phyloP scores from a whole-genome alignment of 768 basidiomycete species.

The Termitomyces eurrhizus region DNA sequence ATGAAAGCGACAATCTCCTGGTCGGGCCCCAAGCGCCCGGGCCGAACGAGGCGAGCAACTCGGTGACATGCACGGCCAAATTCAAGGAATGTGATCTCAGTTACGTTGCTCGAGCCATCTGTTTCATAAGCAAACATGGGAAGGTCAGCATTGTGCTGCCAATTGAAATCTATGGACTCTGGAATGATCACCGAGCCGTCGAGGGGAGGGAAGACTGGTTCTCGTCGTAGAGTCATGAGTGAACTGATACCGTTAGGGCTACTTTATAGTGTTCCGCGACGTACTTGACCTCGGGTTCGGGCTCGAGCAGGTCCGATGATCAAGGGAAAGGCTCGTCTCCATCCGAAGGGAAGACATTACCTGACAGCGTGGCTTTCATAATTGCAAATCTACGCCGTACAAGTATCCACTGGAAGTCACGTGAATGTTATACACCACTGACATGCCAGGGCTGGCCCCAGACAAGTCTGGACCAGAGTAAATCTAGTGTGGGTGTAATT shows the following conservation, averaged over 20 bases:
- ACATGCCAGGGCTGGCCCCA: too few species aligned
- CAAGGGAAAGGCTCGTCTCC: too few species aligned
- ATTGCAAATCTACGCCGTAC: too few species aligned
- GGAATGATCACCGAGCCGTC: constrained; percentile 14
- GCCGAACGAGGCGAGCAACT: constrained; percentile 29
- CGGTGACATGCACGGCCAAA: constrained; percentile 38
- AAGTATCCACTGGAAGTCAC: too few species aligned
- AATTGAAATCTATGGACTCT: constrained; percentile 20
- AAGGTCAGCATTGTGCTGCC: constrained; percentile 17
- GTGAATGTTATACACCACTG: background rate
- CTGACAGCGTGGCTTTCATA: too few species aligned
- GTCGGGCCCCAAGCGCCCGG: constrained; percentile 18
- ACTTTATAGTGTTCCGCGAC: background rate
- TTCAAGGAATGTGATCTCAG: constrained; percentile 29
- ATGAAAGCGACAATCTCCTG: constrained; percentile 26
- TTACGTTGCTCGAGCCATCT: constrained; percentile 15
- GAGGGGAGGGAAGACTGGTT: constrained; percentile 13
- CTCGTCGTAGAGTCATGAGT: background rate
- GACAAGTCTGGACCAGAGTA: background rate
- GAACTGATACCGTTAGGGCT: too few species aligned
- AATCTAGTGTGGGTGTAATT: background rate
- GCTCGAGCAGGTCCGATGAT: background rate
- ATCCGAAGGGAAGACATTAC: too few species aligned
- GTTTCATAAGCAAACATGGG: constrained; percentile 17
- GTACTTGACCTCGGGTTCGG: background rate